These are phyloP conservation scores for Magnaporthales sp. DNA, from an alignment of 2,329 filamentous ascomycete genomes.

Conservation along the genomic window DNA sequence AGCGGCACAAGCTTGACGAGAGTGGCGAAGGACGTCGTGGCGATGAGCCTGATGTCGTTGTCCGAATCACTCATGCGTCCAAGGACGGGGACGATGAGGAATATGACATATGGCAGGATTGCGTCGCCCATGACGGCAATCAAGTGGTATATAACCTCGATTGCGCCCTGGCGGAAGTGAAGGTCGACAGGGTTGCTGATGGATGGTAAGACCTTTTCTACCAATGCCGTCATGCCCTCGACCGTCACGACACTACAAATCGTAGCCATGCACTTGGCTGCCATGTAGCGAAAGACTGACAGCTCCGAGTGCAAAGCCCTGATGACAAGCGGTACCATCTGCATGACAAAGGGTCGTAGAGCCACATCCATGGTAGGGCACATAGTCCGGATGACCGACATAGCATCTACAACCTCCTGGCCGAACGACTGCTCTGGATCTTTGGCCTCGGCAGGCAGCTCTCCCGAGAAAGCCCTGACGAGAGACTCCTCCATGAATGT, in stretches of 20 bases:
- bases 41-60: constrained; percentile 86
- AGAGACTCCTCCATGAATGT: constrained; percentile 77
- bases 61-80: constrained; percentile 98
- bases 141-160: constrained; percentile 91
- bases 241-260: constrained; percentile 95
- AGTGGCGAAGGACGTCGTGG: constrained; percentile 94
- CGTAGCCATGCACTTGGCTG: constrained; percentile 93
- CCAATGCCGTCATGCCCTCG: constrained; percentile 90
- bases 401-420: constrained; percentile 86
- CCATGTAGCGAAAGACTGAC: constrained; percentile 91
- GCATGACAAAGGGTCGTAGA: constrained; percentile 72
- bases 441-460: constrained; percentile 63
- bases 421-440: constrained; percentile 69
- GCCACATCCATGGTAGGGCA: constrained; percentile 77
- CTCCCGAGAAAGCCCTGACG: constrained; percentile 60
- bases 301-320: constrained; percentile 81
- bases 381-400: constrained; percentile 87
- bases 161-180: constrained; percentile 82
- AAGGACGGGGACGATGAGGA: constrained; percentile 93
- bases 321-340: constrained; percentile 76
- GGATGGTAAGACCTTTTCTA: constrained; percentile 84
- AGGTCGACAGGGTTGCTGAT: constrained; percentile 88
- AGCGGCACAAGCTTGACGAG: constrained; percentile 94
- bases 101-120: constrained; percentile 96
- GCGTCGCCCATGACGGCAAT: constrained; percentile 97